A percentile compares a stretch with the other conserved stretches of the same genome.
These are phyloP conservation scores for Aureobasidium musti DNA, from an alignment of 2,329 filamentous ascomycete species.

Conservation along the genomic window DNA sequence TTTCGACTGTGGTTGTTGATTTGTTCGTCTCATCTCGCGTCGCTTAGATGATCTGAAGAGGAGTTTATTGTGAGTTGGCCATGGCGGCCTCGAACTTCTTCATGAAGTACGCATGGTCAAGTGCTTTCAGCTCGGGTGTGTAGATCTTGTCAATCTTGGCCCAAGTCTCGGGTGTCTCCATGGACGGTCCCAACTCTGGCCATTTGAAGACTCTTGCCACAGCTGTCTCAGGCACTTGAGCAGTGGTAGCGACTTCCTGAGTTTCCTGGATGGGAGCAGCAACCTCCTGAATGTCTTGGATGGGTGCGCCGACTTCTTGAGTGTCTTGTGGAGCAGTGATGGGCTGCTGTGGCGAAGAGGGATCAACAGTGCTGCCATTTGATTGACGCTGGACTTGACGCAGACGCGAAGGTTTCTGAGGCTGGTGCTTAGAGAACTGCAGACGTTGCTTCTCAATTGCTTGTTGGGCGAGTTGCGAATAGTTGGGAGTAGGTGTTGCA, in stretches of 20 bases:
- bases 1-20: neutral
- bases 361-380: constrained; percentile 11
- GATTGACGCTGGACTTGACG: constrained; percentile 40
- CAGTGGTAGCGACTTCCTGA: neutral
- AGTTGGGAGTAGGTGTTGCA: constrained; percentile 12
- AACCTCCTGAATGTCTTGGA: neutral
- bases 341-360: constrained; percentile 7
- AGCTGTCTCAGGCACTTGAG: neutral
- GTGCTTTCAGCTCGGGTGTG: constrained; percentile 11
- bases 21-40: constrained; percentile 1
- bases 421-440: constrained; percentile 40
- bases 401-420: constrained; percentile 48
- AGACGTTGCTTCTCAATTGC: constrained; percentile 28
- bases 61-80: neutral
- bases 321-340: neutral
- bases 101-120: neutral
- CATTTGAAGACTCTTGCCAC: neutral
- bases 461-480: constrained; percentile 19
- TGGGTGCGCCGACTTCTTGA: neutral
- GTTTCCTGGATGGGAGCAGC: neutral
- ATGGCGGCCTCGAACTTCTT: neutral
- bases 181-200: neutral
- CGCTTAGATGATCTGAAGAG: neutral
- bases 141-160: constrained; percentile 3
- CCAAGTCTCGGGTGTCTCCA: constrained; percentile 1